phyloP scores from a whole-genome alignment of 1,139 yeast species.

The Candida mesenterica region DNA sequence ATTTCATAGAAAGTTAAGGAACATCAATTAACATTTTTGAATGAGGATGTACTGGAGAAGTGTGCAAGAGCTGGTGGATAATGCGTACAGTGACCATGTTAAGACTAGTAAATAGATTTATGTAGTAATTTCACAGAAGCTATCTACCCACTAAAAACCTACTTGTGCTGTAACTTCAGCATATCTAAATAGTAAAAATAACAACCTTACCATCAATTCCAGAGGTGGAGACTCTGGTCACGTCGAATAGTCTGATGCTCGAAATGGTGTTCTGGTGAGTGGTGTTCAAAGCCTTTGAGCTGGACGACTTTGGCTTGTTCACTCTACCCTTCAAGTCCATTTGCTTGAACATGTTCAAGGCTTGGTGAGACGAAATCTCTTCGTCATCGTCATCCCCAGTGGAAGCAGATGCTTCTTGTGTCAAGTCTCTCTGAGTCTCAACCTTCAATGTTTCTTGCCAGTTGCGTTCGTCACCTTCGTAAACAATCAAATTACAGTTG shows the following conservation, averaged over 20 bases:
- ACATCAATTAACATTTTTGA: too few relatives aligned
- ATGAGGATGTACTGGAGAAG: too few relatives aligned
- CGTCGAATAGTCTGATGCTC: constrained; percentile 64
- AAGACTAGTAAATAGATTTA: too few relatives aligned
- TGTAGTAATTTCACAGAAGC: too few relatives aligned
- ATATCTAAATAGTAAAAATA: constrained; percentile 37
- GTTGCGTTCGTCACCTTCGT: constrained; percentile 63
- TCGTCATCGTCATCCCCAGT: constrained; percentile 49
- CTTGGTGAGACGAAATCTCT: constrained; percentile 72
- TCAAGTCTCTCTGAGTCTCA: constrained; percentile 51
- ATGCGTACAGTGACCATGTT: too few relatives aligned
- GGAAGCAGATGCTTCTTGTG: constrained; percentile 34
- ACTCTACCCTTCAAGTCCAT: constrained; percentile 90
- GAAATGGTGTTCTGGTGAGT: constrained; percentile 91
- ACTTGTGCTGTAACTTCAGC: background rate
- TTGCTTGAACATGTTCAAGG: constrained; percentile 93
- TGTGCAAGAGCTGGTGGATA: too few relatives aligned
- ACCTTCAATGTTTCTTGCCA: constrained; percentile 69
- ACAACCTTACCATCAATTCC: constrained; percentile 91
- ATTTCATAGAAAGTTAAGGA: too few relatives aligned
- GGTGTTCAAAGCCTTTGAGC: constrained; percentile 58
- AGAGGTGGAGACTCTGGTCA: constrained; percentile 39
- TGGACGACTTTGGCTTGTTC: constrained; percentile 37
- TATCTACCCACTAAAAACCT: constrained; percentile 2
- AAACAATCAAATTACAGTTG: constrained; percentile 87